Evolutionary conservation across 345 rosid genomes (phyloP).

Genomic region (Noccaea caerulescens): DNA sequence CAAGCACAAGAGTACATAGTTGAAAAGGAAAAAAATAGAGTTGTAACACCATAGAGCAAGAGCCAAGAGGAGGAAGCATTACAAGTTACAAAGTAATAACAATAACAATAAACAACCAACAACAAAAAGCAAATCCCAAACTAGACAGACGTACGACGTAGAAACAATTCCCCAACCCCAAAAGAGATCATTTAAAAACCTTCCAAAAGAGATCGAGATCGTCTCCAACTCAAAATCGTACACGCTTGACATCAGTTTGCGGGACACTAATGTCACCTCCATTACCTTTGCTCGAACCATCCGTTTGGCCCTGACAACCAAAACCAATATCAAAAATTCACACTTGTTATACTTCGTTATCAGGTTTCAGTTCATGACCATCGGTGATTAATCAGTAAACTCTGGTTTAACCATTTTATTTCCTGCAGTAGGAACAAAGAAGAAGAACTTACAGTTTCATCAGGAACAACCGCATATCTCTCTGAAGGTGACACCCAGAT

Average conservation of each 20-base stretch:
- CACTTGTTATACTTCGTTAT: not conserved
- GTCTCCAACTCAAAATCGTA: slow-evolving; percentile 50
- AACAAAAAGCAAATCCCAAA: slow-evolving; percentile 1
- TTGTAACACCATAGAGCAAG: not conserved
- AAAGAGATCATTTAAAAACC: slow-evolving; percentile 3
- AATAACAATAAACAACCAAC: not conserved
- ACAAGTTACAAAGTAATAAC: slow-evolving; percentile 20
- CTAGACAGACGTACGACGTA: slow-evolving; percentile 6
- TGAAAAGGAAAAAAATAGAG: not conserved
- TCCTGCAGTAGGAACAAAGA: not conserved
- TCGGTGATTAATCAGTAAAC: not conserved
- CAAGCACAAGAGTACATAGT: not conserved
- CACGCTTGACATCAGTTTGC: slow-evolving; percentile 67
- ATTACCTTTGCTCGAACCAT: slow-evolving; percentile 47
- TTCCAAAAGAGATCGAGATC: not conserved
- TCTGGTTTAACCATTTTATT: no score
- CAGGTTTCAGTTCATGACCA: not conserved
- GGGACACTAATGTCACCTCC: slow-evolving; percentile 77
- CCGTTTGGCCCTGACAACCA: slow-evolving; percentile 51
- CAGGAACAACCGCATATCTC: slow-evolving; percentile 95
- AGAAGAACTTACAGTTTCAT: slow-evolving; percentile 65
- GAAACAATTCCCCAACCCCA: slow-evolving; percentile 18
- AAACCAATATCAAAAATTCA: slow-evolving; percentile 1
- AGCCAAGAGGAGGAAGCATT: slow-evolving; percentile 11
- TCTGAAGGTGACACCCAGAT: slow-evolving; percentile 83